Conservation (phyloP, 352 stramenopile species). For the Aphanomyces euteiches region DNA sequence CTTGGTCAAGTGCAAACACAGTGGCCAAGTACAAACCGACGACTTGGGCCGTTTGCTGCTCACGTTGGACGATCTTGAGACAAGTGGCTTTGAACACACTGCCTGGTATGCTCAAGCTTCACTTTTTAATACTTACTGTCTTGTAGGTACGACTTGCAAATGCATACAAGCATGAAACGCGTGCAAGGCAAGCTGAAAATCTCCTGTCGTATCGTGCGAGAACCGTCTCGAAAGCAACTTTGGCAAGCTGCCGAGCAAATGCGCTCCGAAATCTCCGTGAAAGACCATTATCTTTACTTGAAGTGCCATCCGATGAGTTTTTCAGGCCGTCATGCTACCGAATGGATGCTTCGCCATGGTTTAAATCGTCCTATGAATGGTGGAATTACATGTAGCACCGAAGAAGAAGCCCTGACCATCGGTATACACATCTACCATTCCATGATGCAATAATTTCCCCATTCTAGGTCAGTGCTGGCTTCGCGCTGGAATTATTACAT, state of each 20-base stretch:
- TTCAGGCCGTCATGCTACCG: constrained; percentile 69
- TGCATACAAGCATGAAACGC: constrained; percentile 78
- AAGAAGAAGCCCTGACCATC: constrained; percentile 76
- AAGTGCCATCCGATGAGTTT: constrained; percentile 77
- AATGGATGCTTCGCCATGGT: constrained; percentile 85
- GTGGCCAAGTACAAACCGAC: constrained; percentile 76
- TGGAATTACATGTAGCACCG: constrained; percentile 78
- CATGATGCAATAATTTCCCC: neutral
- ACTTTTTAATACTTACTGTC: neutral
- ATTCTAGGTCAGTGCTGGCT: constrained; percentile 43
- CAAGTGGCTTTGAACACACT: constrained; percentile 71
- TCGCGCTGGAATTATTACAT: constrained; percentile 61
- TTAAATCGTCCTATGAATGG: constrained; percentile 79
- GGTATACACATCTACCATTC: constrained; percentile 35
- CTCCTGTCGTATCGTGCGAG: constrained; percentile 78
- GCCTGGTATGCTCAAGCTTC: constrained; percentile 41
- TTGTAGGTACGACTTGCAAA: constrained; percentile 65
- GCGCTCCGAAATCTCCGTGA: constrained; percentile 60
- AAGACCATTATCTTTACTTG: constrained; percentile 77
- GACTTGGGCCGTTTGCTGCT: constrained; percentile 74
- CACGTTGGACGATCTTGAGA: constrained; percentile 80
- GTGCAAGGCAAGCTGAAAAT: constrained; percentile 79
- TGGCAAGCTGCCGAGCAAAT: constrained; percentile 84
- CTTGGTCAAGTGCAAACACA: constrained; percentile 86
- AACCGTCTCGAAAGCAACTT: constrained; percentile 78